Conservation (phyloP, 176 grass and related monocot species). For the Carex myosuroides region DNA sequence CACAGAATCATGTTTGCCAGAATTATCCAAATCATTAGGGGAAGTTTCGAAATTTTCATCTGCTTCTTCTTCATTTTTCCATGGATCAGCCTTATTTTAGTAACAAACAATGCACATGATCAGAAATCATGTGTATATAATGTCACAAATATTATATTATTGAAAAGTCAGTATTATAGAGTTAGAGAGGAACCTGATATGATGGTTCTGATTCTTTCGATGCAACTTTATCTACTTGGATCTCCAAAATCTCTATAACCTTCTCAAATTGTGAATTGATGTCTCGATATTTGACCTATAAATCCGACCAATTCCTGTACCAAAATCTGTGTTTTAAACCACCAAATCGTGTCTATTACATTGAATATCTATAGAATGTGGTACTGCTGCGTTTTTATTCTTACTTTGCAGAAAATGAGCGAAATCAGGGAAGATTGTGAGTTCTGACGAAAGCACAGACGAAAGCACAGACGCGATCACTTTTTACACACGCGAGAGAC, state of each 20-base stretch:
- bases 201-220: not conserved
- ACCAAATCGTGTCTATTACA: too few species aligned
- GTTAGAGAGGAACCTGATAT: not conserved
- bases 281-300: too few species aligned
- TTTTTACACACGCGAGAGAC: too few species aligned
- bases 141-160: not conserved
- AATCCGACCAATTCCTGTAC: too few species aligned
- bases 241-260: slow-evolving; percentile 70
- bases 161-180: not conserved
- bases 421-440: too few species aligned
- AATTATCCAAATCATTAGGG: not conserved
- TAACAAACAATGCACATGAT: not conserved
- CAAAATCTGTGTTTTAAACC: too few species aligned
- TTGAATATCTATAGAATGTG: too few species aligned
- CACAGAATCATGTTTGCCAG: slow-evolving; percentile 1
- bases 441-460: too few species aligned
- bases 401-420: too few species aligned
- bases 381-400: too few species aligned
- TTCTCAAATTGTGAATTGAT: slow-evolving; percentile 59
- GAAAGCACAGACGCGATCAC: too few species aligned
- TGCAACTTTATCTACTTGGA: slow-evolving; percentile 19
- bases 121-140: too few species aligned
- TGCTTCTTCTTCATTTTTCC: slow-evolving; percentile 1
- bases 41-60: slow-evolving; percentile 2
- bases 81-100: not conserved